phyloP scores from a whole-genome alignment of 2,329 filamentous ascomycete genomes.

The Parafenestella ontariensis region DNA sequence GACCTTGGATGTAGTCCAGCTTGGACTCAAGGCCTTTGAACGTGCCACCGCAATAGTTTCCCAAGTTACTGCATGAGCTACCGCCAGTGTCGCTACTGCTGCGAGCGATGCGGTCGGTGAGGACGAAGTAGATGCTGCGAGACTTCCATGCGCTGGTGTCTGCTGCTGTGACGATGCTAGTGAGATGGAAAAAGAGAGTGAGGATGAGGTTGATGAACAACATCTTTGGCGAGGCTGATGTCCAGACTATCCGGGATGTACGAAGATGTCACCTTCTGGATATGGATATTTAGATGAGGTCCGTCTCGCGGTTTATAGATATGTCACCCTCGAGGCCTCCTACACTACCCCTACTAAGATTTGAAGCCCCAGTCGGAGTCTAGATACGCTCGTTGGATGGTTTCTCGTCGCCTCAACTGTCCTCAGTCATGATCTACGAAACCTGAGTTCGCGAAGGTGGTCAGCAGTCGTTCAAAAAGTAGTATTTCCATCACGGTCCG shows the following conservation, averaged over 20 bases:
- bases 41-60: constrained; percentile 59
- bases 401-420: background rate
- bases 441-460: background rate
- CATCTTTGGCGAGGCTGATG: constrained; percentile 16
- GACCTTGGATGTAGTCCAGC: constrained; percentile 59
- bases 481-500: background rate
- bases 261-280: background rate
- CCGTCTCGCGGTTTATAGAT: background rate
- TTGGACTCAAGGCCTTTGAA: constrained; percentile 58
- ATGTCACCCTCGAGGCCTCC: background rate
- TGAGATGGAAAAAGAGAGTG: constrained; percentile 22
- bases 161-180: constrained; percentile 32
- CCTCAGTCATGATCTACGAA: background rate
- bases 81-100: constrained; percentile 43
- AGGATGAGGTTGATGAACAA: constrained; percentile 23
- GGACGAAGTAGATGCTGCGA: constrained; percentile 46
- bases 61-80: constrained; percentile 37
- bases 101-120: constrained; percentile 47
- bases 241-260: background rate
- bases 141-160: constrained; percentile 47
- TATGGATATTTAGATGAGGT: background rate
- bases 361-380: background rate
- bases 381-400: background rate
- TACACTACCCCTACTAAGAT: background rate
- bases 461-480: background rate